These are phyloP conservation scores for Carex cristatella DNA, from an alignment of 176 grass and related monocot species.

Conservation along the genomic window DNA sequence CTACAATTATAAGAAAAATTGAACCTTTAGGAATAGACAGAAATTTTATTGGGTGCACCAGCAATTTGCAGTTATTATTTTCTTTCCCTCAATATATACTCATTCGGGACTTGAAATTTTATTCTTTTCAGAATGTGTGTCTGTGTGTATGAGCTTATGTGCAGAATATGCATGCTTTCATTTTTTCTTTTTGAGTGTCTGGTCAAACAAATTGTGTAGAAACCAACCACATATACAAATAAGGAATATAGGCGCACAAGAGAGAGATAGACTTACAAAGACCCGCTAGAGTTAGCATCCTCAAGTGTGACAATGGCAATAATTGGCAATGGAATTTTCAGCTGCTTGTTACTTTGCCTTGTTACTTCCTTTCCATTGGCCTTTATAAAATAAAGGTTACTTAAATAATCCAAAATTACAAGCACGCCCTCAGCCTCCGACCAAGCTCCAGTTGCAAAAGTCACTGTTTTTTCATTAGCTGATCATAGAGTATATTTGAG, in stretches of 20 bases:
- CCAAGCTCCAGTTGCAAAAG: constrained; percentile 75
- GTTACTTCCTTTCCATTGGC: constrained; percentile 61
- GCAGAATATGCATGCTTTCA: neutral
- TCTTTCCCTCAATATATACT: no score
- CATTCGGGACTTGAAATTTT: neutral
- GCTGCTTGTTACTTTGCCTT: constrained; percentile 56
- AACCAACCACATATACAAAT: constrained; percentile 28
- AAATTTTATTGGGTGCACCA: neutral
- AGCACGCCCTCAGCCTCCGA: constrained; percentile 72
- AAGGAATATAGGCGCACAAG: neutral
- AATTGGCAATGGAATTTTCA: constrained; percentile 61
- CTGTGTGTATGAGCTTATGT: neutral
- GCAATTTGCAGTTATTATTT: neutral
- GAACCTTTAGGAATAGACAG: neutral
- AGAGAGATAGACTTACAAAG: constrained; percentile 37
- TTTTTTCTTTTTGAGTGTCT: neutral
- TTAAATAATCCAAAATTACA: constrained; percentile 55
- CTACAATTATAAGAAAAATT: constrained; percentile 36
- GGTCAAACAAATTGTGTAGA: neutral
- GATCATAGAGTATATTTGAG: constrained; percentile 38
- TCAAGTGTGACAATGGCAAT: constrained; percentile 45
- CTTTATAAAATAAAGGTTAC: constrained; percentile 71
- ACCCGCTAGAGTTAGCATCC: constrained; percentile 43
- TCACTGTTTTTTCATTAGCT: constrained; percentile 57
- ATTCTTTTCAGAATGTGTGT: neutral